Base-by-base conservation (phyloP, 768 basidiomycete genomes). In the Arthromyces matolae region DNA sequence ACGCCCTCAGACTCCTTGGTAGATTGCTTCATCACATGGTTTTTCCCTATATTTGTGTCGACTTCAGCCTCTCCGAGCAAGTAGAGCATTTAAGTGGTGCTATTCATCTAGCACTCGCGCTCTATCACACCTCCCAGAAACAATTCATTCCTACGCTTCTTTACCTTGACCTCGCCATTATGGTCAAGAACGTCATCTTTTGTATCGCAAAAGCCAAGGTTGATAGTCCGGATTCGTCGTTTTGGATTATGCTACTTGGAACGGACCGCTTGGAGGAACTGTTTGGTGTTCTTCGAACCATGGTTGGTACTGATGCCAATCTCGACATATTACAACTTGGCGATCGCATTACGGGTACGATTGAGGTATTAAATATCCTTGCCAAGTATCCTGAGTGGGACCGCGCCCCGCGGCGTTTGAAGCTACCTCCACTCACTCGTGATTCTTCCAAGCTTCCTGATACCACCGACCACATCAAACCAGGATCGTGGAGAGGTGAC, bases 381-480 rank as follows among this genome's bases (percentile, higher is more conserved):
- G 66, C 60, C 0, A 48, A 60, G 40, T 55, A 67, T 47, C 70
- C 70, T 1, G 52, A 72, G 3, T 75, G 71, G 70, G 72, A 72
- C 42, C 54, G 60, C 1, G 34, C 58, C 5, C 67, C 69, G 14
- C 62, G 62, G 3, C 60, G 64, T 0, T 59, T 74, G 2, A 61
- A 62, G 41, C 53, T 71, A 0, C 66, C 64, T 9, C 47, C 55
- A 1, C 43, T 68, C 1, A 50, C 60, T 13, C 53, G 57, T 8
- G 57, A 61, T n/a, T 54, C 48, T 3, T 47, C 56, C 6, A 51
- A 61, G 24, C 32, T 68, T 12, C 52, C 51, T 4, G 24, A 51
- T 5, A 38, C 40, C 1, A 55, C 55, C 8, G 70, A 72, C 51
- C 70, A 72, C 38, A 58, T 71, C 25, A 62, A 61, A 16, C 70